A percentile compares a stretch with the other conserved stretches of the same genome.
Conservation (phyloP, 805 yeast species). For the Sugiyamaella floridensis region DNA sequence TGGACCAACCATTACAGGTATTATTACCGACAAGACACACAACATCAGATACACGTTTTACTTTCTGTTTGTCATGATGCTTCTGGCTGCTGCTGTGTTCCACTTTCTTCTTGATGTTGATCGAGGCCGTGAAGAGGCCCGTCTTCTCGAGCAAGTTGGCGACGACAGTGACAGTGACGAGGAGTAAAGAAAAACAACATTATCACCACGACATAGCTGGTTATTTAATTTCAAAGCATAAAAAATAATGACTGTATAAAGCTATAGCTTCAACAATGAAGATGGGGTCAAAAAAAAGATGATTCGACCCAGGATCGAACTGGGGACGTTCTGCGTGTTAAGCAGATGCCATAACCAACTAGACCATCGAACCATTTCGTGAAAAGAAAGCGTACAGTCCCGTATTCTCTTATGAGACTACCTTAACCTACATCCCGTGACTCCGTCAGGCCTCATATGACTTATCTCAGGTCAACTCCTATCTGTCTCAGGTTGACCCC, state of each 20-base stretch:
- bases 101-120: slow-evolving; percentile 44
- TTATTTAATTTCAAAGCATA: too few species aligned
- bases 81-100: slow-evolving; percentile 54
- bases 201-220: too few species aligned
- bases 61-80: slow-evolving; percentile 47
- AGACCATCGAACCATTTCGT: slow-evolving; percentile 82
- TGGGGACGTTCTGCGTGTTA: slow-evolving; percentile 99
- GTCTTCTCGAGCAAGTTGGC: slow-evolving; percentile 31
- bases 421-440: too few species aligned
- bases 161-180: slow-evolving; percentile 2
- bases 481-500: too few species aligned
- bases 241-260: too few species aligned
- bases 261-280: too few species aligned
- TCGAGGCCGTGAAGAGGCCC: slow-evolving; percentile 54
- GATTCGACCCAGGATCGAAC: slow-evolving; percentile 99
- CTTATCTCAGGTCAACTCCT: too few species aligned
- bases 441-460: too few species aligned
- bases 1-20: slow-evolving; percentile 68
- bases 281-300: slow-evolving; percentile 32
- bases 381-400: too few species aligned
- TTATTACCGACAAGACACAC: slow-evolving; percentile 66
- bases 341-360: slow-evolving; percentile 99
- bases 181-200: background rate
- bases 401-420: too few species aligned
- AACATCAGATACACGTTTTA: slow-evolving; percentile 68